Base-by-base conservation (phyloP, 2,329 filamentous ascomycete species). In the Tolypocladium endophyticum region DNA sequence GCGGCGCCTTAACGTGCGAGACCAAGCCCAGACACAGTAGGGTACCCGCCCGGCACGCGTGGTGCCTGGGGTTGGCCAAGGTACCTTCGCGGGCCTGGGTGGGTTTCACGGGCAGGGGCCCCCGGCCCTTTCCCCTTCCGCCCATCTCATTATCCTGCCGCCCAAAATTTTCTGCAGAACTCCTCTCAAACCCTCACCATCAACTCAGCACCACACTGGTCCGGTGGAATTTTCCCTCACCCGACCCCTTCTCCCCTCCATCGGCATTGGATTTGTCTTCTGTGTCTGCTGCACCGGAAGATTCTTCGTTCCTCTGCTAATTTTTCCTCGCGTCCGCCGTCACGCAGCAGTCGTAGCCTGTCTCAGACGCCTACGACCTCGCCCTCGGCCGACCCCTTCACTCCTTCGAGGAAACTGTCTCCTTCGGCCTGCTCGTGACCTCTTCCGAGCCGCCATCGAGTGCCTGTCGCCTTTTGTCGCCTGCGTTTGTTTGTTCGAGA, bases 101-200 rank as follows among this genome's bases (percentile, higher is more conserved):
- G 50, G 30, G 62, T 64, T 45, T 47, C 56, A 18, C 43, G 18
- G 28, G 56, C 41, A 45, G 33, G 30, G 33, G 30, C 28, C 35
- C 59, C 61, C 64, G 62, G 62, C 66, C 65, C 64, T 62, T 65
- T 68, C 70, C 67, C 67, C 67, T 66, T 67, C 70, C 65, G 56
- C 66, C 65, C 68, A 69, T 68, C 67, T 71, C 66, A 67, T 65
- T 63, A 71, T 69, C 66, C 71, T 69, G 67, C 70, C 70, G 72
- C 72, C 71, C 71, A 73, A 73, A 68, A 62, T 71, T 72, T 69
- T 73, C 70, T 69, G 67, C 62, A 64, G 61, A 59, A 56, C 67
- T 71, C 62, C 66, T 72, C 63, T 68, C 69, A 68, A 72, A 72
- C 66, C 71, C 69, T 74, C 70, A 72, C 69, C 72, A 72, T 54